Evolutionary conservation across 169 alveolate species (phyloP).

Genomic region (Fabrea salina): DNA sequence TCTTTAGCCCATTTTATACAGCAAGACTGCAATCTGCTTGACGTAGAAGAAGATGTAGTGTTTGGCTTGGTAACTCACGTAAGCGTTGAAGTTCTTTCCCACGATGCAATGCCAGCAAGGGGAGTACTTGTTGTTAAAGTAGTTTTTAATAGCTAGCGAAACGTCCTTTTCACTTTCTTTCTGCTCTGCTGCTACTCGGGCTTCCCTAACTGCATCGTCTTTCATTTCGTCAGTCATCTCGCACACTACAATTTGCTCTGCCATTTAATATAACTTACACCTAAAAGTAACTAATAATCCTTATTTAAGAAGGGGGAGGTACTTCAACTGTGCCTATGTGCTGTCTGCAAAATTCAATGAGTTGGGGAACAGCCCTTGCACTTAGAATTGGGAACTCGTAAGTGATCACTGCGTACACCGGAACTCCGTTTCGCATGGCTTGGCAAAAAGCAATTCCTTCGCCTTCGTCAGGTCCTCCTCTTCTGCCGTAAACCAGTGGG

Average conservation of each 20-base stretch:
- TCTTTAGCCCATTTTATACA: constrained; percentile 69
- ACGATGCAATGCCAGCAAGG: constrained; percentile 93
- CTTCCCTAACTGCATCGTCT: constrained; percentile 22
- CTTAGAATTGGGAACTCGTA: constrained; percentile 78
- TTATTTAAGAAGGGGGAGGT: background rate
- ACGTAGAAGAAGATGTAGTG: constrained; percentile 86
- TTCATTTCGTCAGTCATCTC: constrained; percentile 26
- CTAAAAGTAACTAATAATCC: background rate
- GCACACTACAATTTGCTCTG: constrained; percentile 14
- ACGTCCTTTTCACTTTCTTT: constrained; percentile 76
- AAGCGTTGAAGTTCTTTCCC: constrained; percentile 89
- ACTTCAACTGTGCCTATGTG: constrained; percentile 25
- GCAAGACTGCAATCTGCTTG: constrained; percentile 87
- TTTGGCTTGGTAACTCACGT: constrained; percentile 84
- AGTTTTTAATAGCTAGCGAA: constrained; percentile 80
- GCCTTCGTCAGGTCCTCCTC: constrained; percentile 86
- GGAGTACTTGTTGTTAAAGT: constrained; percentile 84
- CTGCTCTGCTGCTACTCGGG: constrained; percentile 21
- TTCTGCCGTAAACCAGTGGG: constrained; percentile 84
- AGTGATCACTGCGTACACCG: constrained; percentile 69
- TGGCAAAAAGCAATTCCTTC: constrained; percentile 81
- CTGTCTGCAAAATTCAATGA: constrained; percentile 53
- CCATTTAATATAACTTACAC: background rate
- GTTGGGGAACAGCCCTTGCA: constrained; percentile 82
- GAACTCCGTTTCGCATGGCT: constrained; percentile 51